phyloP scores from a whole-genome alignment of 805 yeast species.

The Ogataea glucozyma region DNA sequence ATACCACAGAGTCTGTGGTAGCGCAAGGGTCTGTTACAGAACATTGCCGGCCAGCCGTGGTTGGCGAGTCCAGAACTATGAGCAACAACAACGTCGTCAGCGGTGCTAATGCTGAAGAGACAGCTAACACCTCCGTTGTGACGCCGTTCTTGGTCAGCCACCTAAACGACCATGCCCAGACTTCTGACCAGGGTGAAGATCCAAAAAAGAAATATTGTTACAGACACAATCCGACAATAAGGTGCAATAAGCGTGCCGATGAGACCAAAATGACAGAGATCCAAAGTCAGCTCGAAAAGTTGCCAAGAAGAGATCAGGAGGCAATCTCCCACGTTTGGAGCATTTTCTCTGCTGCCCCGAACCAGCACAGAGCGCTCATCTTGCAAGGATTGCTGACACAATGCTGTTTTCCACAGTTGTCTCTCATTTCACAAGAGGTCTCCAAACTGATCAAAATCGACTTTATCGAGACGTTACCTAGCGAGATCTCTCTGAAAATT shows the following conservation, averaged over 20 bases:
- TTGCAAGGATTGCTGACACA: constrained; percentile 82
- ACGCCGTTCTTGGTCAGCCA: constrained; percentile 39
- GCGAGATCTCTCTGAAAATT: constrained; percentile 81
- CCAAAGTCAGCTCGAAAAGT: constrained; percentile 54
- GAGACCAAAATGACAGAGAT: constrained; percentile 61
- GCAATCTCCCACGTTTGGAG: constrained; percentile 85
- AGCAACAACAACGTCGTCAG: not conserved
- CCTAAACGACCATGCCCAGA: constrained; percentile 34
- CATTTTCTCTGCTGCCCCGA: constrained; percentile 72
- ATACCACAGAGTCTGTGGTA: too few species aligned
- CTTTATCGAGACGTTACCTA: constrained; percentile 81
- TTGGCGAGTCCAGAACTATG: too few species aligned
- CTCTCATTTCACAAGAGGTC: constrained; percentile 81
- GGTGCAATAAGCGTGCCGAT: constrained; percentile 69
- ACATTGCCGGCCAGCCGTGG: too few species aligned
- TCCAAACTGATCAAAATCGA: constrained; percentile 81
- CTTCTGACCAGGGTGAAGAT: constrained; percentile 37
- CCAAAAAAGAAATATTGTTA: constrained; percentile 77
- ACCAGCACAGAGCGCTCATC: constrained; percentile 69
- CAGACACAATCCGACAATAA: constrained; percentile 88
- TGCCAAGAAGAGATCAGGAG: constrained; percentile 71
- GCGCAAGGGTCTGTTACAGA: too few species aligned
- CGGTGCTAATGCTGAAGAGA: constrained; percentile 7
- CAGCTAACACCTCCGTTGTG: constrained; percentile 27
- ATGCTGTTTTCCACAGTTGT: constrained; percentile 93